Evolutionary conservation across 2,329 filamentous ascomycete species (phyloP), one percentile per base, ranked within the genome.

Genomic region (Colletotrichum kahawae): DNA sequence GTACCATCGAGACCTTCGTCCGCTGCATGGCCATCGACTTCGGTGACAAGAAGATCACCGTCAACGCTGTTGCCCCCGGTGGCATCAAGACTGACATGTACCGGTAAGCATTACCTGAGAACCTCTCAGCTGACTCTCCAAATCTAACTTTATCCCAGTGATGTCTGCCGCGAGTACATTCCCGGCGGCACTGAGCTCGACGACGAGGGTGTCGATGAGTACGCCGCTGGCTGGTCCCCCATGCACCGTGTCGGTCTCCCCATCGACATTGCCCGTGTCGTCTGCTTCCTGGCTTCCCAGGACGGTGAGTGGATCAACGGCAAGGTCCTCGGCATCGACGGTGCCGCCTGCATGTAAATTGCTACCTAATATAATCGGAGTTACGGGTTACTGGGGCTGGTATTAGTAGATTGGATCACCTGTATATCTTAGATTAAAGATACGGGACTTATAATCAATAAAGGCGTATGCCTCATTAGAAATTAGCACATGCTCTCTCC

Each of bases 1-100:
- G 93, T 79, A 92, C 94, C 48, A 92, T 95, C 76, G 94, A 95
- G 84, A 93, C 93, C 13, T 94, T 95, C 84, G 93, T 94, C 78
- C 93, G 94, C 82, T 92, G 90, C 79, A 93, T 95, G 85, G 92
- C 94, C 7, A 92, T 92, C 62, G 90, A 94, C 86, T 92, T 90
- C 78, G 91, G 93, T 69, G 90, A 93, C 85, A 89, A 92, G 80
- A 90, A 91, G 71, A 92, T 93, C 81, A 93, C 92, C 0, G 91
- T 93, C 82, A 93, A 93, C 80, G 91, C 90, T 59, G 88, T 93
- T 36, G 92, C 92, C 0, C 92, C 92, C 0, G 92, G 92, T 71
- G 92, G 91, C 16, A 92, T 92, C 83, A 92, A 92, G 85, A 92
- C 89, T 51, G 74, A 71, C 73, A 76, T 60, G 57, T 60, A 60